Percentiles rank a stretch among this genome's conserved stretches.
Evolutionary conservation across 1,284 basidiomycete species (phyloP).

Genomic region (Ustilago curta): DNA sequence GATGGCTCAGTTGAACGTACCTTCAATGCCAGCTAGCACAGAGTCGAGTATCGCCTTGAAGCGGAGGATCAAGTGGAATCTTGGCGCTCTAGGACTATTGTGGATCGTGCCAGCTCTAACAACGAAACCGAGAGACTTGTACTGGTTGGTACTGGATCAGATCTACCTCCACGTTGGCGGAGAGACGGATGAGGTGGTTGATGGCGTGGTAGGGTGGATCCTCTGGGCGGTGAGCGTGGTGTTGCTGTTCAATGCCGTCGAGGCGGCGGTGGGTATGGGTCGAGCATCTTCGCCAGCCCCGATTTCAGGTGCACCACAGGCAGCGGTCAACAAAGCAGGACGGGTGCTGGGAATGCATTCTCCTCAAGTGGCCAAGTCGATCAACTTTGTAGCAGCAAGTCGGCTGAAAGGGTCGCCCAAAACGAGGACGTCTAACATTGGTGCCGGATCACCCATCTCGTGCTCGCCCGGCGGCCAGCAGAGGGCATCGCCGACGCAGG

Average conservation of each 20-base stretch:
- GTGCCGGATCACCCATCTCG: conserved; percentile 42
- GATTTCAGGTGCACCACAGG: neutral
- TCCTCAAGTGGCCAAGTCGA: conserved; percentile 25
- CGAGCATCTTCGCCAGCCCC: neutral
- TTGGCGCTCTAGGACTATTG: conserved; percentile 22
- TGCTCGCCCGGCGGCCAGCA: neutral
- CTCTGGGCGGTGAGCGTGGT: conserved; percentile 42
- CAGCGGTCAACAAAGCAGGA: neutral
- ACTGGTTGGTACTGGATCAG: conserved; percentile 39
- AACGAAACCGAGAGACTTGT: conserved; percentile 22
- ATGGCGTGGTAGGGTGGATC: conserved; percentile 39
- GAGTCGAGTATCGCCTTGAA: conserved; percentile 19
- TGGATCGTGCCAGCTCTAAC: conserved; percentile 40
- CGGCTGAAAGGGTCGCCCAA: conserved; percentile 44
- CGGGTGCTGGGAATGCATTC: conserved; percentile 36
- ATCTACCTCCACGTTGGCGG: conserved; percentile 38
- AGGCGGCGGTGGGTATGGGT: conserved; percentile 20
- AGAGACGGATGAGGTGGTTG: conserved; percentile 34
- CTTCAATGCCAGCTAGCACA: neutral
- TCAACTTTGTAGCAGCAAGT: conserved; percentile 49
- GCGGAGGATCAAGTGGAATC: conserved; percentile 40
- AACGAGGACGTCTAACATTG: conserved; percentile 30
- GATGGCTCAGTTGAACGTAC: neutral
- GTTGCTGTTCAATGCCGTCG: conserved; percentile 43
- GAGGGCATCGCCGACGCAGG: conserved; percentile 5